Percentiles rank a stretch among this genome's conserved stretches.
Evolutionary conservation across 805 yeast genomes (phyloP).

Genomic region (Barnettozyma sp.): DNA sequence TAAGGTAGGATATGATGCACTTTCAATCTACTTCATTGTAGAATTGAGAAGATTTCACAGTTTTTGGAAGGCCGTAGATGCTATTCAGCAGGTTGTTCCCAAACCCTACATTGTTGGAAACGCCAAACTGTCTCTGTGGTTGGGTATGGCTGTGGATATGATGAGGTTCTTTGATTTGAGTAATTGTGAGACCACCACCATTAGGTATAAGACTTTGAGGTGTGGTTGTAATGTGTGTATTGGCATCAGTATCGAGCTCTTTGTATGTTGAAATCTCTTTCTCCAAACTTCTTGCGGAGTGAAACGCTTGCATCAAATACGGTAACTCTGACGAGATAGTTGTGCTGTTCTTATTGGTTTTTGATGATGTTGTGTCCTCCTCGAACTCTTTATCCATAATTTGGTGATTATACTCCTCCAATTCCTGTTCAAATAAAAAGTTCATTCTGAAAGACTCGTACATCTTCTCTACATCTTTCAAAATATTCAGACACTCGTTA

Average conservation of each 20-base stretch:
- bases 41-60: slow-evolving; percentile 8
- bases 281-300: slow-evolving; percentile 52
- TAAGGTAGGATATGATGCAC: no score
- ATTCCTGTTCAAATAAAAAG: slow-evolving; percentile 28
- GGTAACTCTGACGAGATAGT: slow-evolving; percentile 62
- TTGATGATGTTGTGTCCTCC: slow-evolving; percentile 8
- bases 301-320: slow-evolving; percentile 56
- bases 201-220: no score
- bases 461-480: slow-evolving; percentile 68
- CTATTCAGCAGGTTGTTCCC: slow-evolving; percentile 19
- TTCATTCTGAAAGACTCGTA: slow-evolving; percentile 46
- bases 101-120: slow-evolving; percentile 19
- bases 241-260: not conserved
- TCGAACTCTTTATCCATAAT: slow-evolving; percentile 9
- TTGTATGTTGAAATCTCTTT: slow-evolving; percentile 33
- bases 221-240: no score
- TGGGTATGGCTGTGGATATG: slow-evolving; percentile 8
- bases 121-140: slow-evolving; percentile 15
- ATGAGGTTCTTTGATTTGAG: slow-evolving; percentile 9
- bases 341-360: slow-evolving; percentile 22
- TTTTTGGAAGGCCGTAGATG: slow-evolving; percentile 31
- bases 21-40: slow-evolving; percentile 17
- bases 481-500: slow-evolving; percentile 60
- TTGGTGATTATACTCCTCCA: slow-evolving; percentile 15
- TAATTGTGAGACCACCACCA: slow-evolving; percentile 3